Evolutionary conservation across 306 rosid species (phyloP), one percentile per base, ranked within the genome.

Genomic region (Vigna unguiculata): DNA sequence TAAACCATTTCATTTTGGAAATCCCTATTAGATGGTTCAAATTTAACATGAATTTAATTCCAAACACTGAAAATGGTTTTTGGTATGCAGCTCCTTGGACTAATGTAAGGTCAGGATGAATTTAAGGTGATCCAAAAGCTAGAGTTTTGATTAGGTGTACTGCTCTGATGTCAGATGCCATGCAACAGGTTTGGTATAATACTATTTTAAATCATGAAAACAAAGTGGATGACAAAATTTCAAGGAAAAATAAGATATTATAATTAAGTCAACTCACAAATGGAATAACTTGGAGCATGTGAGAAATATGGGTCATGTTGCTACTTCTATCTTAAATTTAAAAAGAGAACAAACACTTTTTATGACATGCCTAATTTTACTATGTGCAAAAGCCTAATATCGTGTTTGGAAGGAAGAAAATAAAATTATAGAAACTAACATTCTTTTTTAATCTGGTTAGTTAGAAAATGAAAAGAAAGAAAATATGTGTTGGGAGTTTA

Each of bases 111-210:
- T 53, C 78, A 62, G 17, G 47, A 52, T 73, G 30, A 72, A 64
- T 66, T 80, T 65, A 66, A 45, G 47, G 22, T 53, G 19, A 46
- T 73, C 76, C 76, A 80, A 80, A 55, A 64, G 83, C 58, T 71
- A 80, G 22, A 40, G 19, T 19, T 64, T 65, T 43, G 62, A 79
- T 72, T 59, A 68, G 28, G 49, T 54, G 36, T 14, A 28, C 61
- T 80, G 34, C 64, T 20, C 36, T 55, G 48, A 68, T 22, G 72
- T 81, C 80, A 75, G 80, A 81, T 25, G 80, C 21, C 70, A 48
- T 81, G 80, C 67, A 75, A 75, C 41, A 58, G 58, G 51, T 69
- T 13, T 32, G 36, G 36, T 47, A 54, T 64, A 25, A 15, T 36
- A 68, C 38, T 57, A 68, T 57, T 67, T 13, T 75, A 2, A 76